Conservation (phyloP, 169 alveolate species). For the Plasmodium inui region DNA sequence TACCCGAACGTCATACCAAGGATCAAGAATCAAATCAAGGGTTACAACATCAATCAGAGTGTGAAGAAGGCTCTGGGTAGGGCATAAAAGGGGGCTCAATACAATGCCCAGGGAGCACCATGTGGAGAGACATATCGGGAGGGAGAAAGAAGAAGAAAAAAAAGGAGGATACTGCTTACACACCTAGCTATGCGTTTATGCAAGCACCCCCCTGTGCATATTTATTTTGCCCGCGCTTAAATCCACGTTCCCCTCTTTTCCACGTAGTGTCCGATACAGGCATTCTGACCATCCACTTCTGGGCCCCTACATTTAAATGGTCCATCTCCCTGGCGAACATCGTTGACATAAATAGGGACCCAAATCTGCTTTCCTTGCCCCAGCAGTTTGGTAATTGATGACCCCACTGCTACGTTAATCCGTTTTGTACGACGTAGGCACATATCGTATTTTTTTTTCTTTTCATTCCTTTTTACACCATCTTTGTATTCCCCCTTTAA, state of each 20-base stretch:
- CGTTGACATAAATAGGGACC: conserved; percentile 90
- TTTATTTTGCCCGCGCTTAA: not conserved
- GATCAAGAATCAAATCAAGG: conserved; percentile 27
- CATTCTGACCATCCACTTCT: conserved; percentile 94
- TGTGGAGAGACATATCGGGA: not conserved
- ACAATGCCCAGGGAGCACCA: not conserved
- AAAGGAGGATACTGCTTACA: not conserved
- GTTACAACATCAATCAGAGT: conserved; percentile 55
- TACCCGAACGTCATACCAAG: conserved; percentile 68
- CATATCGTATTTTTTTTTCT: not conserved
- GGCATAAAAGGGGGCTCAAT: not conserved
- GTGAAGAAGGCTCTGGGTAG: conserved; percentile 60
- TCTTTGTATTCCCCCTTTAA: not conserved
- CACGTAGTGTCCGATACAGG: conserved; percentile 85
- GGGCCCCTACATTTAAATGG: conserved; percentile 96
- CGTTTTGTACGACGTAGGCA: not conserved
- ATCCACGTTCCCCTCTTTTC: not conserved
- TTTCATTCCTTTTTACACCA: not conserved
- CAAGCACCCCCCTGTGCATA: not conserved
- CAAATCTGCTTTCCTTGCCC: conserved; percentile 89
- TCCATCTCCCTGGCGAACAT: conserved; percentile 92
- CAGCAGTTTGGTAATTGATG: conserved; percentile 89
- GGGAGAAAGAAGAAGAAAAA: not conserved
- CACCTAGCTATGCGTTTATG: not conserved
- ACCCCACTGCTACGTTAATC: not conserved